Evolutionary conservation across 768 basidiomycete species (phyloP), one percentile per base, ranked within the genome.

Genomic region (Terana coerulea): DNA sequence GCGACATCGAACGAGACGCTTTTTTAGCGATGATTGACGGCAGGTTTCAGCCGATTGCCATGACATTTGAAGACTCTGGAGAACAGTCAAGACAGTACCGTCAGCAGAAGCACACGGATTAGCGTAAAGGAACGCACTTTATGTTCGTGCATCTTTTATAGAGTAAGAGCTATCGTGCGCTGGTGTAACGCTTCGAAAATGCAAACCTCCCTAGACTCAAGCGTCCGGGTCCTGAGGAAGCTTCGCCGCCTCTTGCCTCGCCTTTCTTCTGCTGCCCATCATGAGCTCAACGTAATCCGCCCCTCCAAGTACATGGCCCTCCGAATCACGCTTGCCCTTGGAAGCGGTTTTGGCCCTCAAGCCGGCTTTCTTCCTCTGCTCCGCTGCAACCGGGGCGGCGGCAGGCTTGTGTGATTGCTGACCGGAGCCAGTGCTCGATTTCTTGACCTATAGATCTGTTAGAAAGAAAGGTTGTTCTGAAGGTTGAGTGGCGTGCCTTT

Each of bases 221-320:
- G 22, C 34, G 12, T 49, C 52, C 11, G 26, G 24, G 35, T 62
- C 61, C 51, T 49, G 29, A 15, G 80, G 78, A 35, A 90, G 63
- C 58, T 86, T 90, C 36, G 71, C 62, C 6, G 84, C 86, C 65
- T 90, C 89, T 61, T 78, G 74, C 47, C 69, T 73, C 12, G 81
- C 86, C 61, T 79, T 86, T 59, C 76, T 75, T 53, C 88, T 72
- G n/a, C 86, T 74, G 15, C 88, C 87, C 74, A 83, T 73, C 73
- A 88, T 69, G 56, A 91, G 64, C 10, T 78, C 73, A 40, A 91
- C 81, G 61, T 91, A 91, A 65, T 91, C 89, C 26, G 84, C 88
- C 17, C 78, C 86, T 17, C 85, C 87, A 31, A 90, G 71, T 2
- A 90, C 75, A 47, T 64, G 75, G 0, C 68, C 73, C 12, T 67